Evolutionary conservation across 2,329 filamentous ascomycete species (phyloP).

Genomic region (Exserohilum turcica): DNA sequence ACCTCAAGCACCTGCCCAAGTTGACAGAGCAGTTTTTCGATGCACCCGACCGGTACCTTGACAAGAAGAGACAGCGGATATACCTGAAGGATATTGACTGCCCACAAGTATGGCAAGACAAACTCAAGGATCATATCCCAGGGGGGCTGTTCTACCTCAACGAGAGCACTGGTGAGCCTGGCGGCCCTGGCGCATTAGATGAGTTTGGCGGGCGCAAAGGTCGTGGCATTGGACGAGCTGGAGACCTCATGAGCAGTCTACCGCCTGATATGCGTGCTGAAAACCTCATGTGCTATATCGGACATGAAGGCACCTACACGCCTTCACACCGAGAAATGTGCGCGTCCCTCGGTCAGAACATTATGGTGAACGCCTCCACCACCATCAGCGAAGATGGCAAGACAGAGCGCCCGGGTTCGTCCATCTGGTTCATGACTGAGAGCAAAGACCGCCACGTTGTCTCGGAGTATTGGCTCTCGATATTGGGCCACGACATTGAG

Average conservation of each 20-base stretch:
- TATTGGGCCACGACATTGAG: constrained; percentile 93
- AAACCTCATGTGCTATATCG: constrained; percentile 98
- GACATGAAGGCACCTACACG: constrained; percentile 96
- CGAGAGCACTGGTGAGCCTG: constrained; percentile 67
- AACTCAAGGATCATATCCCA: constrained; percentile 77
- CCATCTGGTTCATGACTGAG: constrained; percentile 99
- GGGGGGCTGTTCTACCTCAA: constrained; percentile 89
- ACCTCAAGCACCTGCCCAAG: constrained; percentile 83
- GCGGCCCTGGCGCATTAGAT: constrained; percentile 61
- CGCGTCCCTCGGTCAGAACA: constrained; percentile 91
- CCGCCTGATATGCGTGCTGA: constrained; percentile 86
- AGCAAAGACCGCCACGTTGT: constrained; percentile 89
- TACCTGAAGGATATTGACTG: constrained; percentile 99
- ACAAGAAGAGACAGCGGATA: constrained; percentile 79
- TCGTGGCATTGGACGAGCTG: constrained; percentile 70
- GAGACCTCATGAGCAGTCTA: constrained; percentile 93
- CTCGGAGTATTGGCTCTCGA: constrained; percentile 90
- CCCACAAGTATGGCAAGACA: constrained; percentile 81
- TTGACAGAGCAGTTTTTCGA: constrained; percentile 78
- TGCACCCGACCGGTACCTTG: constrained; percentile 73
- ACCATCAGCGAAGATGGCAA: constrained; percentile 70
- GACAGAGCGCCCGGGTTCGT: constrained; percentile 76
- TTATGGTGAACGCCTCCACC: constrained; percentile 91
- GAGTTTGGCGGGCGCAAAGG: constrained; percentile 57
- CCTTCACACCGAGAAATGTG: constrained; percentile 98